Percentiles rank a stretch among this genome's conserved stretches.
Evolutionary conservation across 169 alveolate genomes (phyloP).

Genomic region (Neospora caninum): DNA sequence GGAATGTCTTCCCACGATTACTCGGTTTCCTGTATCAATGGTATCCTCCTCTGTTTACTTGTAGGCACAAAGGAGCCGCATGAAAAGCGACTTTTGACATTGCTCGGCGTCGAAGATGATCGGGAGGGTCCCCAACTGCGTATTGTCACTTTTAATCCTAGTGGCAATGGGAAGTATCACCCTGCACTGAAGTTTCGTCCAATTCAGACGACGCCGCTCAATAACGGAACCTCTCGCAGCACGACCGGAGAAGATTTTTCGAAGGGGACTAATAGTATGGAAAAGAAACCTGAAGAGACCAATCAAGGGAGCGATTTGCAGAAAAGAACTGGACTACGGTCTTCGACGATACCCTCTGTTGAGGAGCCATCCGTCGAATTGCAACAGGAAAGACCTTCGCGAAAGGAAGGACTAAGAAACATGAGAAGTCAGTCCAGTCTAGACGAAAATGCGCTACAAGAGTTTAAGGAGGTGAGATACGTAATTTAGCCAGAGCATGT

Average conservation of each 20-base stretch:
- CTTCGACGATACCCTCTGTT: not conserved
- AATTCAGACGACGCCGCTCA: too few species aligned
- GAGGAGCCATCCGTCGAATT: not conserved
- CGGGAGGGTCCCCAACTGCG: not conserved
- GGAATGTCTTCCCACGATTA: too few species aligned
- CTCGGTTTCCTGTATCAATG: too few species aligned
- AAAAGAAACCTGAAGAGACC: not conserved
- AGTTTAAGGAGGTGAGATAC: not conserved
- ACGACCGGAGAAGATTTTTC: not conserved
- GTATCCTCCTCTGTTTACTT: not conserved
- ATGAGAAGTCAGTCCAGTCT: not conserved
- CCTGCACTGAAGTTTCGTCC: constrained; percentile 37
- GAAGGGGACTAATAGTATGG: not conserved
- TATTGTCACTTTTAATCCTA: constrained; percentile 45
- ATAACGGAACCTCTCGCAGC: not conserved
- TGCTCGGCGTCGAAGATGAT: constrained; percentile 42
- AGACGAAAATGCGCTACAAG: not conserved
- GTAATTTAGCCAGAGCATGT: not conserved
- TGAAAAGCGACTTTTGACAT: constrained; percentile 24
- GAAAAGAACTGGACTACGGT: not conserved
- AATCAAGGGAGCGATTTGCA: not conserved
- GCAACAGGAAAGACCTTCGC: not conserved
- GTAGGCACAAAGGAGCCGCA: constrained; percentile 40
- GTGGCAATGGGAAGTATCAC: constrained; percentile 39
- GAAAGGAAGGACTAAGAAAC: not conserved